These are phyloP conservation scores for Graphilbum fragrans DNA, from an alignment of 2,329 filamentous ascomycete species.

Conservation along the genomic window DNA sequence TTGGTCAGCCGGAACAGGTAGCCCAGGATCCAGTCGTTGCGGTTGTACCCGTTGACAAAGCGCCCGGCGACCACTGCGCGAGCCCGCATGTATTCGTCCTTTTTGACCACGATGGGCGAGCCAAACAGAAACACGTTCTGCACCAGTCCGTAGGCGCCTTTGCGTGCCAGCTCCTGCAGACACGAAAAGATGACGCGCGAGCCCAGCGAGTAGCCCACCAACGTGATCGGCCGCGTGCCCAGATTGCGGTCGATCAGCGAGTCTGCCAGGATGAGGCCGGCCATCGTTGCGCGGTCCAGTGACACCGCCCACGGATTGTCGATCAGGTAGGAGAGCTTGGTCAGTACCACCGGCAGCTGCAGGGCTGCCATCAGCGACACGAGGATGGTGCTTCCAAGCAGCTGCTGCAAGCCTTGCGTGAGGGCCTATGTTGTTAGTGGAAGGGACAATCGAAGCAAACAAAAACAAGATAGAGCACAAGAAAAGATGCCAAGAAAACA, in stretches of 20 bases:
- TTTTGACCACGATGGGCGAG: slow-evolving; percentile 80
- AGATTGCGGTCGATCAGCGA: slow-evolving; percentile 86
- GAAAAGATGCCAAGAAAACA: not conserved
- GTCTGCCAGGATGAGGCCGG: slow-evolving; percentile 86
- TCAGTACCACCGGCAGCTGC: slow-evolving; percentile 81
- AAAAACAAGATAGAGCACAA: too few species aligned
- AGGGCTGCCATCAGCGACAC: slow-evolving; percentile 84
- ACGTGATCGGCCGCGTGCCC: slow-evolving; percentile 79
- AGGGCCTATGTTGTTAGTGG: slow-evolving; percentile 49
- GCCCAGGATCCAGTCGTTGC: slow-evolving; percentile 92
- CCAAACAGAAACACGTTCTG: slow-evolving; percentile 96
- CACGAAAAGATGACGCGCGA: slow-evolving; percentile 88
- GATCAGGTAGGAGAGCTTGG: slow-evolving; percentile 90
- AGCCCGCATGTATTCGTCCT: slow-evolving; percentile 74
- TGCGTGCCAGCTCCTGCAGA: slow-evolving; percentile 71
- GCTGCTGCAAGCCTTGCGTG: slow-evolving; percentile 90
- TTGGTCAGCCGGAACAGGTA: slow-evolving; percentile 93
- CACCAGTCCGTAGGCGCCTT: slow-evolving; percentile 73
- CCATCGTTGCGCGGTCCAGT: slow-evolving; percentile 74
- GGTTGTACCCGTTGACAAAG: slow-evolving; percentile 89
- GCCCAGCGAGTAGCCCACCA: slow-evolving; percentile 90
- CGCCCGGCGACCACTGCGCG: slow-evolving; percentile 80
- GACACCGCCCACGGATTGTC: slow-evolving; percentile 99
- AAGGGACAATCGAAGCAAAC: not conserved
- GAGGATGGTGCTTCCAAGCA: slow-evolving; percentile 81